Conservation (phyloP, 768 basidiomycete species). For the Russula abietina region DNA sequence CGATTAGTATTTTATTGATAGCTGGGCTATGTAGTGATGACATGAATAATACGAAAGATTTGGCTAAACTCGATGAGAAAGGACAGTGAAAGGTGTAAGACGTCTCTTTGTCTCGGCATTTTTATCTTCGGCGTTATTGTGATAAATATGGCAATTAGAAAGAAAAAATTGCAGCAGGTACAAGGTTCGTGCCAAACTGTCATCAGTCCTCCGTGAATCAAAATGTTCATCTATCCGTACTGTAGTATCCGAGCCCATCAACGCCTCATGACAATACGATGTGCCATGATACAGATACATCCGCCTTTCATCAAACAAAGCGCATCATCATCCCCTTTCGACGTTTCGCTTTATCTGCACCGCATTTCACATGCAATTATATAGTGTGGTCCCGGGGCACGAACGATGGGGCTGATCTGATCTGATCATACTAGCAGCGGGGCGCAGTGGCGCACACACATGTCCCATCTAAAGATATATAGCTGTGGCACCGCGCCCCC, state of each 20-base stretch:
- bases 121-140: too few species aligned
- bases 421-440: background rate
- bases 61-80: background rate
- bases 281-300: too few species aligned
- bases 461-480: background rate
- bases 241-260: background rate
- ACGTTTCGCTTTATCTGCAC: background rate
- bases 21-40: conserved; percentile 25
- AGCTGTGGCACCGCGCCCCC: background rate
- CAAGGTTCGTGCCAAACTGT: too few species aligned
- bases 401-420: background rate
- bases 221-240: too few species aligned
- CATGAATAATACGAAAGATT: conserved; percentile 11
- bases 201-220: too few species aligned
- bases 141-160: too few species aligned
- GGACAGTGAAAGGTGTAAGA: background rate
- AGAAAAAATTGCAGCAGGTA: too few species aligned
- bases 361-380: background rate
- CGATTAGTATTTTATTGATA: conserved; percentile 16
- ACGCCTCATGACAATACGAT: background rate
- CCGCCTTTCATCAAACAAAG: background rate
- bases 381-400: background rate
- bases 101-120: background rate
- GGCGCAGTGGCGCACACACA: background rate
- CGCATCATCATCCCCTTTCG: background rate